Conservation (phyloP, 2,329 filamentous ascomycete species). For the Pestalotiopsis sp. region DNA sequence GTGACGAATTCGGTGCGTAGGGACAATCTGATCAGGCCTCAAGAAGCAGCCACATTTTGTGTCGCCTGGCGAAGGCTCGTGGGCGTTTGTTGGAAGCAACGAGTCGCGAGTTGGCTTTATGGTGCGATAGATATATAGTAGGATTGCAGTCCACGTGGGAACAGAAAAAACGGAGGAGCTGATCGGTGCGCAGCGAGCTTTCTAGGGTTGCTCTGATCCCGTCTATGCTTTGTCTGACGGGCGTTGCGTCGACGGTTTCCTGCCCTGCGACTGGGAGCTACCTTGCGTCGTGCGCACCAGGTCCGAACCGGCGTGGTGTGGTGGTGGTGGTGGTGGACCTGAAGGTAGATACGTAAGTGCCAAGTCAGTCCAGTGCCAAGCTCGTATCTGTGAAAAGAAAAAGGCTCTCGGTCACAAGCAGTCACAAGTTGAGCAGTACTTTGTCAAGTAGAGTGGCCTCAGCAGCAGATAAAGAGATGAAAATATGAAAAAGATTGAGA, state of each 20-base stretch:
- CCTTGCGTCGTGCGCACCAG: background rate
- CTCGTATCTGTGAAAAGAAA: background rate
- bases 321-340: background rate
- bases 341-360: background rate
- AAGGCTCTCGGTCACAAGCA: background rate
- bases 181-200: background rate
- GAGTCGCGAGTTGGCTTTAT: background rate
- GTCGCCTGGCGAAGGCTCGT: background rate
- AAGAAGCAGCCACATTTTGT: background rate
- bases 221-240: too few relatives aligned
- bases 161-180: background rate
- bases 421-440: background rate
- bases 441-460: background rate
- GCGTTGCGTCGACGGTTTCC: background rate
- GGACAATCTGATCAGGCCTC: background rate
- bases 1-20: constrained; percentile 9
- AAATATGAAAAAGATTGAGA: background rate
- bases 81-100: background rate
- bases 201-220: background rate
- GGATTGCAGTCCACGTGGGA: background rate
- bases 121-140: background rate
- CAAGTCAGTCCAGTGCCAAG: background rate
- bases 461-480: background rate
- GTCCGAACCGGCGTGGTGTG: background rate
- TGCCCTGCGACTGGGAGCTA: background rate